phyloP scores from a whole-genome alignment of 2,329 filamentous ascomycete genomes.

The Nannizziopsis barbatae region DNA sequence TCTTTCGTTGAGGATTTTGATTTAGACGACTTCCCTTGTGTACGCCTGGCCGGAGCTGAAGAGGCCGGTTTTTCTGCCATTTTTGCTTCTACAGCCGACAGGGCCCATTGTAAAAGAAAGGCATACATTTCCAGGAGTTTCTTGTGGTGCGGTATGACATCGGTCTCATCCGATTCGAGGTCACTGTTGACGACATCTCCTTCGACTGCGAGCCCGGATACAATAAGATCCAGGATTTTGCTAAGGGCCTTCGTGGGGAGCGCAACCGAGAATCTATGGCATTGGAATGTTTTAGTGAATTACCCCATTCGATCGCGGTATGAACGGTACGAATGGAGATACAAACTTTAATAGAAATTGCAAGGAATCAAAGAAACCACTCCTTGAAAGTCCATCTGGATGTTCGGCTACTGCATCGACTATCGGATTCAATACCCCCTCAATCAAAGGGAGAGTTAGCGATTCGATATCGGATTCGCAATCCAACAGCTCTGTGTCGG shows the following conservation, averaged over 20 bases:
- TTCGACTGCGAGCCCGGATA: slow-evolving; percentile 73
- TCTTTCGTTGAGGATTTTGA: slow-evolving; percentile 58
- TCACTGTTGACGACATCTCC: slow-evolving; percentile 77
- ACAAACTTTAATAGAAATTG: slow-evolving; percentile 95
- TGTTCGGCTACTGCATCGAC: slow-evolving; percentile 86
- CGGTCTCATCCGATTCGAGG: slow-evolving; percentile 84
- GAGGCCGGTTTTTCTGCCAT: slow-evolving; percentile 77
- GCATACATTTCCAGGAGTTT: slow-evolving; percentile 85
- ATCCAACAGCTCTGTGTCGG: slow-evolving; percentile 69
- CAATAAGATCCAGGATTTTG: slow-evolving; percentile 85
- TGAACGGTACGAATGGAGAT: slow-evolving; percentile 32
- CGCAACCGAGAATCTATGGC: slow-evolving; percentile 66
- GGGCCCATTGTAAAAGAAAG: slow-evolving; percentile 88
- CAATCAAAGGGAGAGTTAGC: slow-evolving; percentile 66
- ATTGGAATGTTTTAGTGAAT: slow-evolving; percentile 52
- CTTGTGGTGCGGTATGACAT: slow-evolving; percentile 76
- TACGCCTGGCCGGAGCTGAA: slow-evolving; percentile 58
- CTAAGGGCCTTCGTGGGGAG: slow-evolving; percentile 73
- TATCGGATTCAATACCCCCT: slow-evolving; percentile 78
- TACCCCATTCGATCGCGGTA: slow-evolving; percentile 29
- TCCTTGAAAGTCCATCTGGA: slow-evolving; percentile 73
- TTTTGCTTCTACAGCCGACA: slow-evolving; percentile 87
- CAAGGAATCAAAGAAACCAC: slow-evolving; percentile 75
- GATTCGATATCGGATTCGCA: slow-evolving; percentile 86
- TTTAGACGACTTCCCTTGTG: slow-evolving; percentile 64